Percentiles rank a stretch among this genome's conserved stretches.
Evolutionary conservation across 768 basidiomycete genomes (phyloP).

Genomic region (Kwoniella pini): DNA sequence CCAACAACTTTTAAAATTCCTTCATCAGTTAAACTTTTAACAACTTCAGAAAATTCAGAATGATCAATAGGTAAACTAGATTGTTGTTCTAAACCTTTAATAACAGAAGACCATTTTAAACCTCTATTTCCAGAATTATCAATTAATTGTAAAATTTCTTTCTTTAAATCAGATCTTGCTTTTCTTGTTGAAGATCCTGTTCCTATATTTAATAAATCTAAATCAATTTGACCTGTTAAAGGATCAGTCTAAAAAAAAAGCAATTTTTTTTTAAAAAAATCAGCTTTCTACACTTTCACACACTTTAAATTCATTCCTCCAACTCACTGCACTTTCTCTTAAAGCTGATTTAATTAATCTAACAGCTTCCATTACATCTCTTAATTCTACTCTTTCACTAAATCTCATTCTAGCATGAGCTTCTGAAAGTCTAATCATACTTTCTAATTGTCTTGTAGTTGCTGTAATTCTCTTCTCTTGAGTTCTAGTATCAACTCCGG

Average conservation of each 20-base stretch:
- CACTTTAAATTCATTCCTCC: too few species aligned
- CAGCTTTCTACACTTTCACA: too few species aligned
- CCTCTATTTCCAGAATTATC: conserved; percentile 56
- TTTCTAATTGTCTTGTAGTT: conserved; percentile 94
- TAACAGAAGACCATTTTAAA: conserved; percentile 78
- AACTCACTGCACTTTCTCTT: conserved; percentile 63
- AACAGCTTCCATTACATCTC: conserved; percentile 85
- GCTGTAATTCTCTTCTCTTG: conserved; percentile 95
- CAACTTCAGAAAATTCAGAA: conserved; percentile 67
- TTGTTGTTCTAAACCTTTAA: conserved; percentile 76
- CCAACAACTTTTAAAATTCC: conserved; percentile 82
- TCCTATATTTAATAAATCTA: conserved; percentile 92
- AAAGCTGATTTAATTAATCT: conserved; percentile 97
- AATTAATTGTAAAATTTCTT: conserved; percentile 59
- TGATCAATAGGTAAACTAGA: conserved; percentile 77
- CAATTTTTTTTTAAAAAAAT: neutral
- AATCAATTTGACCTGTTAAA: conserved; percentile 92
- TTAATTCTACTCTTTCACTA: conserved; percentile 77
- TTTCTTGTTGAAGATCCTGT: conserved; percentile 83
- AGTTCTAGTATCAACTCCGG: conserved; percentile 81
- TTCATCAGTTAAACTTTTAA: conserved; percentile 67
- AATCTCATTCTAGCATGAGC: conserved; percentile 97
- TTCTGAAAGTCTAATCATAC: conserved; percentile 93
- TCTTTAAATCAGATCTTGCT: conserved; percentile 84
- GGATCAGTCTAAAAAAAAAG: conserved; percentile 69